Evolutionary conservation across 1,139 yeast species (phyloP).

Genomic region (Blastobotrys apis): DNA sequence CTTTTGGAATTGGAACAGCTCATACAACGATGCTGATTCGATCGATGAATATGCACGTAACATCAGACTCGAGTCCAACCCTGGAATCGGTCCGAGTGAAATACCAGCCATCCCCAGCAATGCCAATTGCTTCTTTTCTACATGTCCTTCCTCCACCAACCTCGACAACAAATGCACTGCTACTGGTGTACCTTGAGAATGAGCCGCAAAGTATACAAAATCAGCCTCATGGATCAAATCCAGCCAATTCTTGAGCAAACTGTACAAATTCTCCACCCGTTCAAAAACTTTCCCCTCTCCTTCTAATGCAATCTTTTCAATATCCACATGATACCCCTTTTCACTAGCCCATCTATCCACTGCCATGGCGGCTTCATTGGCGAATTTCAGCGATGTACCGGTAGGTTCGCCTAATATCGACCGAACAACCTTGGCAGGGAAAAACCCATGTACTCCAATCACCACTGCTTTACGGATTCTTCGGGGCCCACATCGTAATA

Average conservation of each 20-base stretch:
- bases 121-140: conserved; percentile 50
- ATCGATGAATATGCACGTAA: conserved; percentile 87
- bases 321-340: conserved; percentile 51
- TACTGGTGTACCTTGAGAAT: conserved; percentile 95
- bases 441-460: conserved; percentile 93
- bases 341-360: conserved; percentile 68
- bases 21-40: conserved; percentile 80
- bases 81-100: conserved; percentile 89
- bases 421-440: conserved; percentile 80
- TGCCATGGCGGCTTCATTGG: conserved; percentile 79
- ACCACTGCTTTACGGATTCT: conserved; percentile 53
- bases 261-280: conserved; percentile 75
- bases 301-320: conserved; percentile 88
- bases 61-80: conserved; percentile 75
- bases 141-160: conserved; percentile 64
- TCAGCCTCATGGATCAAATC: conserved; percentile 72
- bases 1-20: conserved; percentile 82
- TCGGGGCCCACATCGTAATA: conserved; percentile 23
- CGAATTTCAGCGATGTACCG: conserved; percentile 83
- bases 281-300: conserved; percentile 88
- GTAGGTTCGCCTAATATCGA: conserved; percentile 90
- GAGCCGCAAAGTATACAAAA: conserved; percentile 82
- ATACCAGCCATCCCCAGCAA: conserved; percentile 93
- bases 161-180: conserved; percentile 72
- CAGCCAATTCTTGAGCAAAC: conserved; percentile 66